Conservation (phyloP, 1,139 yeast species). For the Sugiyamaella castrensis region DNA sequence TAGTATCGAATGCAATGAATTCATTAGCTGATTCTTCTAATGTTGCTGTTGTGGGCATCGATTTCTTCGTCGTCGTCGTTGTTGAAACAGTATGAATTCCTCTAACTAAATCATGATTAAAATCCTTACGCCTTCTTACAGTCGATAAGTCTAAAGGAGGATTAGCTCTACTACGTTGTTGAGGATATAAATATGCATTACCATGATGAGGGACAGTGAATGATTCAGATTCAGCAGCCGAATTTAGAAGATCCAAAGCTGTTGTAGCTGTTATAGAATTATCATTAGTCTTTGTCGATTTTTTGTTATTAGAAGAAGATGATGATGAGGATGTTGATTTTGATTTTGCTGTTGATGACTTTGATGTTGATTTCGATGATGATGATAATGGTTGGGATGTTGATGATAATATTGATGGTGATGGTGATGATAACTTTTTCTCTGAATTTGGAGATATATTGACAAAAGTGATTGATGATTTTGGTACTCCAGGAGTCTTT, state of each 20-base stretch:
- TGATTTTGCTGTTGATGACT: not conserved
- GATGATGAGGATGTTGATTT: not conserved
- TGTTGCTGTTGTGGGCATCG: too few species aligned
- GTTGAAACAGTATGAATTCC: constrained; percentile 2
- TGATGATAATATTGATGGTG: too few species aligned
- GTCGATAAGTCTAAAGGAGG: constrained; percentile 43
- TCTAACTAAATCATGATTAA: constrained; percentile 6
- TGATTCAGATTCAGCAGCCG: not conserved
- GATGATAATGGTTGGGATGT: too few species aligned
- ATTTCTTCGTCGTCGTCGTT: constrained; percentile 3
- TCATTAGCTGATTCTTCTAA: too few species aligned
- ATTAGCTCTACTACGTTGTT: constrained; percentile 43
- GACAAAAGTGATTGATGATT: too few species aligned
- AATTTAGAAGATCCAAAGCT: not conserved
- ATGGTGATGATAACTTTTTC: too few species aligned
- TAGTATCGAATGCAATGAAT: not conserved
- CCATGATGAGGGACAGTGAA: constrained; percentile 14
- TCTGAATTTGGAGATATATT: too few species aligned
- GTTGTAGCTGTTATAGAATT: not conserved
- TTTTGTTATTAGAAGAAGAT: not conserved
- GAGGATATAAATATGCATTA: constrained; percentile 44
- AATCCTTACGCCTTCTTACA: constrained; percentile 30
- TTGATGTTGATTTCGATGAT: not conserved
- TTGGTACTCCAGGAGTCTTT: too few species aligned
- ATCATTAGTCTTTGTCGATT: not conserved